Conservation (phyloP, 1,284 basidiomycete species). For the Fomitopsis pinicola region DNA sequence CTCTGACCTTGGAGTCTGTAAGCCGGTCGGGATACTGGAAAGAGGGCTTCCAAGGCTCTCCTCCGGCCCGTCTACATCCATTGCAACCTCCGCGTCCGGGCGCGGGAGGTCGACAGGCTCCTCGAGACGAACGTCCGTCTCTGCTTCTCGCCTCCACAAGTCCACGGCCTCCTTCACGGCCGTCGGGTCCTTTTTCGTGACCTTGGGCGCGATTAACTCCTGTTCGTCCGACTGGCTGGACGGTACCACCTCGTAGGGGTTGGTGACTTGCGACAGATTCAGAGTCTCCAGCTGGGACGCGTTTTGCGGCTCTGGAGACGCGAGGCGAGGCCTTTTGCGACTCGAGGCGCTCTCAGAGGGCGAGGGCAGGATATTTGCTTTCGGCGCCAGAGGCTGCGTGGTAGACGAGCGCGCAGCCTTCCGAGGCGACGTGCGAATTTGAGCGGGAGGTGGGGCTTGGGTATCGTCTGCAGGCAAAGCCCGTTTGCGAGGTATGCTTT, state of each 20-base stretch:
- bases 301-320: conserved; percentile 9
- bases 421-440: not conserved
- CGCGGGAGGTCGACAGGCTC: not conserved
- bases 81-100: not conserved
- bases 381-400: conserved; percentile 1
- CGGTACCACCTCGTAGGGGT: conserved; percentile 38
- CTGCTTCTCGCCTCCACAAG: conserved; percentile 34
- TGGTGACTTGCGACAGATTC: not conserved
- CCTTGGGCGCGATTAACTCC: conserved; percentile 38
- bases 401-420: not conserved
- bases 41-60: not conserved
- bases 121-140: conserved; percentile 5
- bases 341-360: not conserved
- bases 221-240: conserved; percentile 69
- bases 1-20: not conserved
- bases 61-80: conserved; percentile 24
- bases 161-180: conserved; percentile 37
- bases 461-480: conserved; percentile 1
- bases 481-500: not conserved
- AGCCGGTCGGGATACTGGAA: not conserved
- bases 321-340: conserved; percentile 14
- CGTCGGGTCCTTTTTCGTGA: conserved; percentile 20
- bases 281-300: conserved; percentile 4
- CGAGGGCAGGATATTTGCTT: conserved; percentile 8
- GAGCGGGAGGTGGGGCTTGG: not conserved